Base-by-base conservation (phyloP, 148 eudicot species). In the Vaccinium macrocarpon region DNA sequence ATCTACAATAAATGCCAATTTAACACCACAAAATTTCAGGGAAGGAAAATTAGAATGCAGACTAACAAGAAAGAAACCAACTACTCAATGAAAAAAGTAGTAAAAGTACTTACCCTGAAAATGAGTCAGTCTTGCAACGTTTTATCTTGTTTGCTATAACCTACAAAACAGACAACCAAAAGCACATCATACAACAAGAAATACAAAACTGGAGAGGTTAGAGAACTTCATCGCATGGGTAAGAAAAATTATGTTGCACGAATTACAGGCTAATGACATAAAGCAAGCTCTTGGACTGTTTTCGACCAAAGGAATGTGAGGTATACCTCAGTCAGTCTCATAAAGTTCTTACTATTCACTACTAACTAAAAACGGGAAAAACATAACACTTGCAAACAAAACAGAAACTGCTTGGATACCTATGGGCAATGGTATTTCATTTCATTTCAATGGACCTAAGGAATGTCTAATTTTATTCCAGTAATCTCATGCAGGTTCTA, bases 111-210 rank as follows among this genome's bases (percentile, higher is more conserved):
- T 83, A 93, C 99, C 98, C 95, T 12, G 93, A 55, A 85, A 90
- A 92, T 57, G 98, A 92, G 86, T 97, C 99, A 64, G 99, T 94
- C 91, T 97, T 97, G 94, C 99, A 97, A 77, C 98, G 99, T 85
- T 94, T 95, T 84, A 97, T 92, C 88, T 97, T 97, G 90, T 92
- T 97, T 80, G 91, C 92, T 79, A 97, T 94, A 82, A 86, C 94
- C 99, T 97, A 90, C 84, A 89, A 82, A 86, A 82, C 10, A 74
- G 68, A 80, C 16, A 85, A 86, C 56, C n/a, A 85, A 76, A 23
- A 7, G 62, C 15, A 57, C 76, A 73, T 84, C 51, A 87, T 11
- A 29, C 21, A 55, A 52, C 55, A 74, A 85, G 74, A 66, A 72
- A 49, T 27, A 11, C 55, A n/a, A 25, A 81, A 25, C 80, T 82